Conservation (phyloP, 2,329 filamentous ascomycete species). For the Penicillium psychrosexuale region DNA sequence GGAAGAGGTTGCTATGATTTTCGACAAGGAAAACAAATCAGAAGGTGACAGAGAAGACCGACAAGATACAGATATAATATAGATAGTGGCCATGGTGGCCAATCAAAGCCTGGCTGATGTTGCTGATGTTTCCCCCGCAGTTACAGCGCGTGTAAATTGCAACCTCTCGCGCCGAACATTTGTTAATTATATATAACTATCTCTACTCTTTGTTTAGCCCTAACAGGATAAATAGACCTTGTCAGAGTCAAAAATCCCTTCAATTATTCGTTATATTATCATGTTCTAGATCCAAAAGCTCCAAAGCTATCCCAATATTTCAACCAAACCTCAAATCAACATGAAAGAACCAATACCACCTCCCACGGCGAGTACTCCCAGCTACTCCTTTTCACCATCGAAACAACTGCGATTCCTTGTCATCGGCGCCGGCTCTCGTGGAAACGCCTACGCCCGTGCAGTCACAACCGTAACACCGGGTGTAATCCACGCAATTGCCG, state of each 20-base stretch:
- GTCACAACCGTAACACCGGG: slow-evolving; percentile 64
- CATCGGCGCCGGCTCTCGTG: slow-evolving; percentile 78
- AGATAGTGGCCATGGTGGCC: background rate
- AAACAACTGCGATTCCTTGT: slow-evolving; percentile 64
- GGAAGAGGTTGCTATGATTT: slow-evolving; percentile 23
- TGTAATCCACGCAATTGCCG: slow-evolving; percentile 72
- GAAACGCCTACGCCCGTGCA: slow-evolving; percentile 68
- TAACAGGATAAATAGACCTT: background rate
- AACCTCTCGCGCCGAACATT: background rate
- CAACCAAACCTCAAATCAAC: background rate
- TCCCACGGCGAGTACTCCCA: background rate
- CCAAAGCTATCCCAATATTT: background rate
- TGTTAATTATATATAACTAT: background rate
- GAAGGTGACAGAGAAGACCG: background rate
- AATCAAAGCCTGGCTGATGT: background rate
- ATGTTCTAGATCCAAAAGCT: background rate
- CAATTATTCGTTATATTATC: background rate
- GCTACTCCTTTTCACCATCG: background rate
- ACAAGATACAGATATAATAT: background rate
- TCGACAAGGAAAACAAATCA: slow-evolving; percentile 8
- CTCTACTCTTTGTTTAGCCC: background rate
- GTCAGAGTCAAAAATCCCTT: background rate
- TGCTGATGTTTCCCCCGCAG: slow-evolving; percentile 11
- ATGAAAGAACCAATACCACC: slow-evolving; percentile 24
- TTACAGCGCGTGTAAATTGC: slow-evolving; percentile 4